Conservation (phyloP, 495 filamentous ascomycete species). For the Eremomyces bilateralis region DNA sequence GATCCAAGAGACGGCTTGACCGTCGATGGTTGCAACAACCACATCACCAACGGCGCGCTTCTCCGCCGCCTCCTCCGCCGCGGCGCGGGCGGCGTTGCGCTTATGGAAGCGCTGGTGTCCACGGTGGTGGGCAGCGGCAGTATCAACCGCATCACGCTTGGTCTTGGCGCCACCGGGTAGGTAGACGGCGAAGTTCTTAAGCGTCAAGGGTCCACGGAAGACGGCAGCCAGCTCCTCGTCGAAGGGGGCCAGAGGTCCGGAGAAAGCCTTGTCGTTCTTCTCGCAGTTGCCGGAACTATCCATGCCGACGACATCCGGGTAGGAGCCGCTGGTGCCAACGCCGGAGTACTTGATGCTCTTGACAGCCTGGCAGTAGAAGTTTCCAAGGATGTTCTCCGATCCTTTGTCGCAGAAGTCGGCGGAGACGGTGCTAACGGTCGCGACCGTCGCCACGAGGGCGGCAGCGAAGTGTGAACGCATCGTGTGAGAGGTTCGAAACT, state of each 20-base stretch:
- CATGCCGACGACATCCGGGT: constrained; percentile 37
- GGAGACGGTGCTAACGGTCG: constrained; percentile 6
- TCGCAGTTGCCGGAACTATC: constrained; percentile 33
- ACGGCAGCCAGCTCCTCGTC: constrained; percentile 46
- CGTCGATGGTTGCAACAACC: constrained; percentile 41
- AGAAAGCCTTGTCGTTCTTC: constrained; percentile 22
- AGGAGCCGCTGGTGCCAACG: constrained; percentile 32
- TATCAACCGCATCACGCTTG: constrained; percentile 8
- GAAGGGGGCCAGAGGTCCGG: constrained; percentile 37
- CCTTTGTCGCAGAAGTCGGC: constrained; percentile 11
- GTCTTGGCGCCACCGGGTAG: constrained; percentile 17
- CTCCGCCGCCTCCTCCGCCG: constrained; percentile 4
- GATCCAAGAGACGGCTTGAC: constrained; percentile 35
- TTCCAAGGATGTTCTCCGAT: constrained; percentile 14
- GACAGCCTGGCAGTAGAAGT: constrained; percentile 37
- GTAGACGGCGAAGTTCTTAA: constrained; percentile 46
- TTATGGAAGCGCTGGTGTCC: constrained; percentile 19
- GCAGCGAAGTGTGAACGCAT: constrained; percentile 9
- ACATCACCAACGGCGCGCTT: constrained; percentile 12
- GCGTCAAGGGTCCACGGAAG: constrained; percentile 40
- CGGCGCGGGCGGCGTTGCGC: constrained; percentile 7
- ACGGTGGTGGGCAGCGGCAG: constrained; percentile 17
- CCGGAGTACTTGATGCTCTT: constrained; percentile 35
- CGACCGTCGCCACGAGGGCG: constrained; percentile 8
- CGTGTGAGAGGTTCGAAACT: too few relatives aligned